phyloP scores from a whole-genome alignment of 768 basidiomycete species.

The Tulasnella sp. region DNA sequence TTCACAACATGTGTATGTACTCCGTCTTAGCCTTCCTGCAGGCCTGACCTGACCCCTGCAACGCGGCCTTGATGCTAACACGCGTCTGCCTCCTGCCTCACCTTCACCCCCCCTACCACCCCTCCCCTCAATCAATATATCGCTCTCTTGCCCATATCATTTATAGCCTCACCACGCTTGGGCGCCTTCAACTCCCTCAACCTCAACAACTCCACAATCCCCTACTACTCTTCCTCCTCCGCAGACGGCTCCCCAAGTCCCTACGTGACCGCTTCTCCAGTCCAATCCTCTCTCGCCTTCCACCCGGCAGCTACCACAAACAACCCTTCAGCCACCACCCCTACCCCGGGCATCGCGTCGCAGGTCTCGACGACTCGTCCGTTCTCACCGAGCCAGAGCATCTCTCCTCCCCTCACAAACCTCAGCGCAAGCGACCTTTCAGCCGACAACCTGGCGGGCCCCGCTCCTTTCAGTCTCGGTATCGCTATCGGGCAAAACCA shows the following conservation, averaged over 20 bases:
- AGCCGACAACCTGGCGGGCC: slow-evolving; percentile 27
- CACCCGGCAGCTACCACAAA: not conserved
- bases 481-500: slow-evolving; percentile 20
- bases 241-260: slow-evolving; percentile 27
- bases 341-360: not conserved
- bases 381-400: slow-evolving; percentile 28
- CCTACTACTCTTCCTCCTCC: slow-evolving; percentile 58
- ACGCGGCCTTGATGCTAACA: slow-evolving; percentile 48
- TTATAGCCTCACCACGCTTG: slow-evolving; percentile 28
- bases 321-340: slow-evolving; percentile 12
- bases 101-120: slow-evolving; percentile 10
- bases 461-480: slow-evolving; percentile 24
- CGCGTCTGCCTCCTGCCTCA: slow-evolving; percentile 47
- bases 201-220: slow-evolving; percentile 42
- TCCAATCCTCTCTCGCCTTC: slow-evolving; percentile 24
- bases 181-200: slow-evolving; percentile 28
- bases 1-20: slow-evolving; percentile 27
- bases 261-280: slow-evolving; percentile 26
- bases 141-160: slow-evolving; percentile 14
- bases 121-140: slow-evolving; percentile 21
- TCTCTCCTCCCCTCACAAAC: slow-evolving; percentile 28
- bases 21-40: not conserved
- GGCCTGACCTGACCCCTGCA: slow-evolving; percentile 48
- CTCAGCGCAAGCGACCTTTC: slow-evolving; percentile 28
- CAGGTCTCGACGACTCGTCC: slow-evolving; percentile 22